A percentile compares a stretch with the other conserved stretches of the same genome.
Conservation (phyloP, 1,139 yeast species). For the Blastobotrys capitulatus region DNA sequence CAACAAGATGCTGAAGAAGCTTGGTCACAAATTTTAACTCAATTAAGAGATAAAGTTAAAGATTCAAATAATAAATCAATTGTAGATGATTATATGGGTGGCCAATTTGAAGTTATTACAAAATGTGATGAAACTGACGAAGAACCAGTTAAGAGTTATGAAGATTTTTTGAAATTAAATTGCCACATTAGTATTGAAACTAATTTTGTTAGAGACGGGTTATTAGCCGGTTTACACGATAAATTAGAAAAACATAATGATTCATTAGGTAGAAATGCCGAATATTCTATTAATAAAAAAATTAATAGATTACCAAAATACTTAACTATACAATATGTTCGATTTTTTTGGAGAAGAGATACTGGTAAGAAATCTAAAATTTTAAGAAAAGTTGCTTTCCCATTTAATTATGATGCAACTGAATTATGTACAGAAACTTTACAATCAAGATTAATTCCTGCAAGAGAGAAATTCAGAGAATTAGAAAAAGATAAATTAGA, state of each 20-base stretch:
- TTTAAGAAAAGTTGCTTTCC: constrained; percentile 88
- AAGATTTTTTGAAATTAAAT: constrained; percentile 63
- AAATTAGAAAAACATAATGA: constrained; percentile 71
- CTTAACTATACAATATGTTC: constrained; percentile 83
- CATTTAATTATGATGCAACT: constrained; percentile 73
- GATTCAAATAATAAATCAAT: constrained; percentile 24
- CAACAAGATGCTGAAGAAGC: constrained; percentile 99
- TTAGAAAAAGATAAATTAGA: constrained; percentile 74
- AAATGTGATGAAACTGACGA: constrained; percentile 59
- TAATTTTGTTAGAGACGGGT: constrained; percentile 84
- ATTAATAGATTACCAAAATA: constrained; percentile 82
- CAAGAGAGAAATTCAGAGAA: constrained; percentile 72
- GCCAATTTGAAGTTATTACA: constrained; percentile 57
- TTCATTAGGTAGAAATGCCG: constrained; percentile 62
- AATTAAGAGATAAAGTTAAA: constrained; percentile 37
- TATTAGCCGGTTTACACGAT: constrained; percentile 69
- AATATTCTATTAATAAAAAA: constrained; percentile 60
- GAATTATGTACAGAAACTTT: constrained; percentile 78
- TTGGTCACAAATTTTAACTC: constrained; percentile 67
- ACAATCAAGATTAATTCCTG: constrained; percentile 57
- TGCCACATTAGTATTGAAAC: constrained; percentile 87
- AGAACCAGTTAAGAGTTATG: constrained; percentile 43
- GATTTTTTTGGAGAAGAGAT: constrained; percentile 95
- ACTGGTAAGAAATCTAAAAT: constrained; percentile 88
- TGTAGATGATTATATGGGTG: constrained; percentile 54